Conservation (phyloP, 371 early-diverging fungal genomes). For the Mucor piriformis region DNA sequence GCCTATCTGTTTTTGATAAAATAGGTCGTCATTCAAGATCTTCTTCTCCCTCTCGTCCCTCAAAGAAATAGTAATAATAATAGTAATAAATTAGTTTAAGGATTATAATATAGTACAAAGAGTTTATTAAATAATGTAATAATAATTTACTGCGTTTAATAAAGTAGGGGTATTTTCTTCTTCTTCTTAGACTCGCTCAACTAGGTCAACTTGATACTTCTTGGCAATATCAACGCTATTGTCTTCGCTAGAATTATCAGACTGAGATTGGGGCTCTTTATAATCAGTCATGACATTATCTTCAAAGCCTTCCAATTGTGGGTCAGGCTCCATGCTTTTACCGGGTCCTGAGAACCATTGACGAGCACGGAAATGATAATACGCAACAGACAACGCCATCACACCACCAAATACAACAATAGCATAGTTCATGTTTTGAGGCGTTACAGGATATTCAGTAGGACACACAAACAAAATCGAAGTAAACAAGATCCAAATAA, state of each 20-base stretch:
- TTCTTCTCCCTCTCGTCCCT: constrained; percentile 32
- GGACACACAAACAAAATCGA: constrained; percentile 67
- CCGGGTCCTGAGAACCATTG: constrained; percentile 59
- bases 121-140: background rate
- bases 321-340: constrained; percentile 36
- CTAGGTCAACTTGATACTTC: constrained; percentile 9
- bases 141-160: too few species aligned
- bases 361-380: constrained; percentile 52
- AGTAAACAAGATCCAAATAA: constrained; percentile 62
- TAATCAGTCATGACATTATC: background rate
- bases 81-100: too few species aligned
- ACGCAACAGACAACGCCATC: constrained; percentile 32
- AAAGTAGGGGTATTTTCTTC: constrained; percentile 2
- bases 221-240: background rate
- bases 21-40: constrained; percentile 45
- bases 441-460: constrained; percentile 58
- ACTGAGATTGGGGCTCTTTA: background rate
- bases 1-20: constrained; percentile 39
- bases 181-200: constrained; percentile 9
- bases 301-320: constrained; percentile 16
- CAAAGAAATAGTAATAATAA: background rate
- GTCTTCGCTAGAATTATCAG: background rate
- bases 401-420: constrained; percentile 38
- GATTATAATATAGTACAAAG: background rate
- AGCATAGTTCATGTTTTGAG: constrained; percentile 53